Base-by-base conservation (phyloP, 2,329 filamentous ascomycete genomes). In the Penicillium sp. region DNA sequence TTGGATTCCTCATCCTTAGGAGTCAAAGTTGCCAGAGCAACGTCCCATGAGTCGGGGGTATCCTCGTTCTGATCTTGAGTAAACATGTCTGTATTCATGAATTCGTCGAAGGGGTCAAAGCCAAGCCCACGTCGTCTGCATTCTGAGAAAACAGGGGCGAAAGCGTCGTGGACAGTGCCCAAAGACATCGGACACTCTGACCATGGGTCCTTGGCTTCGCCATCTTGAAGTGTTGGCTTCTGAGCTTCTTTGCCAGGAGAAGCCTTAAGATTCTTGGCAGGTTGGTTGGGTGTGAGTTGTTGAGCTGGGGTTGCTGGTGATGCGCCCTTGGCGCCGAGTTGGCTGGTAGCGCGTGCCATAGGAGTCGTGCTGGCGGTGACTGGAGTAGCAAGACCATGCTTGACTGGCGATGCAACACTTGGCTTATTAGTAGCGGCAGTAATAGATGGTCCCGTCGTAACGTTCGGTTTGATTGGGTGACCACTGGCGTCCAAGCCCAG, bases 401-500 rank as follows among this genome's bases (percentile, higher is more conserved):
- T 73, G 21, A 55, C 54, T n/a, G 66, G 56, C 11, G 65, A 61
- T 39, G 63, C 51, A 43, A 55, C 50, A 26, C 46, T 62, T 21
- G 56, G 29, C 51, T 68, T 69, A 40, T 50, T 58, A 33, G 36
- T 21, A 40, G 52, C 9, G 40, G 56, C 42, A 16, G 34, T 21
- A 3, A n/a, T 13, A 56, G 54, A 18, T 46, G 55, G 18, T 55
- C 52, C 45, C n/a, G 53, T 49, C 26, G 56, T 52, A 7, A 45
- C 28, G 10, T 43, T 51, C 46, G 63, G 62, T 44, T 66, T 66
- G 33, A 49, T 24, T 40, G 58, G 55, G 36, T 61, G 54, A 19
- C 54, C 53, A 37, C 67, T 59, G 5, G 55, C 23, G 23, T 70
- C 63, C 37, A 75, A 76, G 44, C 83, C 78, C n/a, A 85, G 69